Percentiles rank a stretch among this genome's conserved stretches.
phyloP scores from a whole-genome alignment of 2,329 filamentous ascomycete species.

The Fusarium sp. region DNA sequence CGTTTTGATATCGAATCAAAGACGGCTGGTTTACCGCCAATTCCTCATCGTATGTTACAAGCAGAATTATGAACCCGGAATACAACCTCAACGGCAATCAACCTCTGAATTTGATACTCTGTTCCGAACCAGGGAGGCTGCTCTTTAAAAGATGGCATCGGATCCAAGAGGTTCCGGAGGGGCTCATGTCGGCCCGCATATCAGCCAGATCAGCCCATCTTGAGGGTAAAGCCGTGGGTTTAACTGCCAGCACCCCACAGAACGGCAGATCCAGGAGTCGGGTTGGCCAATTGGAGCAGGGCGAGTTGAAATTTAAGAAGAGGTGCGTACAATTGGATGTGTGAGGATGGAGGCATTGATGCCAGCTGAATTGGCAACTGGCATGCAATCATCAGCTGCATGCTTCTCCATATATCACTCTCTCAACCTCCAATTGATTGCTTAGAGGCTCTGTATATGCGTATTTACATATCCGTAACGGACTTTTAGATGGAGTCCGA shows the following conservation, averaged over 20 bases:
- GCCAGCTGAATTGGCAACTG: background rate
- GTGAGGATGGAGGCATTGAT: background rate
- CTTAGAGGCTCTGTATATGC: background rate
- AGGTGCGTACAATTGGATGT: background rate
- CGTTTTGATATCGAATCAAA: background rate
- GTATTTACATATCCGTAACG: constrained; percentile 1
- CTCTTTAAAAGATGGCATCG: background rate
- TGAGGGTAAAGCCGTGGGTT: background rate
- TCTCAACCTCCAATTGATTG: background rate
- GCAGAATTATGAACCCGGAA: background rate
- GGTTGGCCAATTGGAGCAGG: background rate
- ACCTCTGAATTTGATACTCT: background rate
- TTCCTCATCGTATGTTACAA: background rate
- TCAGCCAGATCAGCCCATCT: constrained; percentile 1
- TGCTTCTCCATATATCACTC: background rate
- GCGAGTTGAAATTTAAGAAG: background rate
- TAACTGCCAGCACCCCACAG: background rate
- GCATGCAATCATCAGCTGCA: background rate
- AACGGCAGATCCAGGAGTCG: background rate
- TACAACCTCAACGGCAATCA: background rate
- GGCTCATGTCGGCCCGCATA: background rate
- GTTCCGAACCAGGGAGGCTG: background rate
- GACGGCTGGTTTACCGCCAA: background rate
- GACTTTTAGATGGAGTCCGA: background rate
- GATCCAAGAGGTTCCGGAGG: constrained; percentile 1